Evolutionary conservation across 192 early-diverging fungal genomes (phyloP), one percentile per base, ranked within the genome.

Genomic region (Linnemannia zychae): DNA sequence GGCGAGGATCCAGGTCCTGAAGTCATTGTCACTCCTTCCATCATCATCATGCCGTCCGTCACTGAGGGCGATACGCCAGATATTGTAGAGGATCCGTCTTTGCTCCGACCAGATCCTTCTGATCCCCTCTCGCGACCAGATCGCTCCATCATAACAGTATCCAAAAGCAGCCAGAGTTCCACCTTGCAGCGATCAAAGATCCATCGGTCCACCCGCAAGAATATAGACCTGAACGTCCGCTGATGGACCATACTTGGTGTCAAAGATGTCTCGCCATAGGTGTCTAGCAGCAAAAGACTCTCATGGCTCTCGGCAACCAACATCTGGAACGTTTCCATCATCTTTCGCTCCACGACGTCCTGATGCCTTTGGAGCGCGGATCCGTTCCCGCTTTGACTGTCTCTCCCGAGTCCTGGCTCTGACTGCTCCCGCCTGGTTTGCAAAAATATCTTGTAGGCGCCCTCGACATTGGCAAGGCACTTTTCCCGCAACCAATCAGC

Each of bases 131-230:
- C 48, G 28, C 68, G 57, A 0, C 53, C 71, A 48, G 74, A 4
- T 9, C 74, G 46, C 63, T 80, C 67, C 76, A 84, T 86, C 71
- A 88, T 81, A 33, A 84, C 80, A 33, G 71, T 90, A 44, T 91
- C 90, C 40, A 91, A 60, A 47, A 91, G 66, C 16, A 91, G 65
- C 78, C 88, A 90, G 49, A 91, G 74, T 75, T 91, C 87, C 22
- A 91, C 89, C 48, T 89, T 88, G 52, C 87, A 89, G 22, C 88
- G 85, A 20, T 89, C 90, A 75, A 90, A 88, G 38, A 88, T 91
- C 90, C 90, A 91, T n/a, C 87, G 86, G 46, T 88, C 88, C 9
- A 91, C 84, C 15, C 88, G 77, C 34, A 79, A 76, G 71, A 91
- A 90, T 18, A 91, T 84, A 15, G 80, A 74, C 49, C 82, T 75